phyloP scores from a whole-genome alignment of 2,329 filamentous ascomycete genomes.

The Didymella glomerata region DNA sequence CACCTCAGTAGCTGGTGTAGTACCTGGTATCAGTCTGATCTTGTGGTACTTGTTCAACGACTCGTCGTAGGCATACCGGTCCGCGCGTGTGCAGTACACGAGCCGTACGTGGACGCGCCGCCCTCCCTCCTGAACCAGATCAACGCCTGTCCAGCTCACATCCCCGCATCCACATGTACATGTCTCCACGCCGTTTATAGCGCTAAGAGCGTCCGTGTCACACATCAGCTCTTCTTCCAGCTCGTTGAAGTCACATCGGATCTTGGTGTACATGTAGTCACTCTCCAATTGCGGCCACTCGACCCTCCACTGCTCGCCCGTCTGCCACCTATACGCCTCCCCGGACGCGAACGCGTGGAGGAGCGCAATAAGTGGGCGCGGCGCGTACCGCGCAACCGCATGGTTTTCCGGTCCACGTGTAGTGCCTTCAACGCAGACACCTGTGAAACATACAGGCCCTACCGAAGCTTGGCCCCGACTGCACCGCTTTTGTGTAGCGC shows the following conservation, averaged over 20 bases:
- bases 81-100: neutral
- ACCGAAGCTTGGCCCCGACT: neutral
- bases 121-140: constrained; percentile 11
- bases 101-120: neutral
- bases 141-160: constrained; percentile 1
- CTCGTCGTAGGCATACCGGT: neutral
- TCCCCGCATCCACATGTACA: neutral
- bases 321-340: neutral
- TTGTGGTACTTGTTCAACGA: neutral
- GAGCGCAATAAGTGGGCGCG: neutral
- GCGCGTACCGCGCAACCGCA: neutral
- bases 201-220: neutral
- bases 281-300: constrained; percentile 8
- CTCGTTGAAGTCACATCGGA: neutral
- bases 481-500: neutral
- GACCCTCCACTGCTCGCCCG: neutral
- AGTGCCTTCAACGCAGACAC: neutral
- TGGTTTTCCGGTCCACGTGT: neutral
- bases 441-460: neutral
- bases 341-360: neutral
- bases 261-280: neutral
- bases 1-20: neutral
- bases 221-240: neutral
- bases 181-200: neutral
- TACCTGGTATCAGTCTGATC: neutral